These are phyloP conservation scores for Vicia villosa DNA, from an alignment of 306 rosid species.

Conservation along the genomic window DNA sequence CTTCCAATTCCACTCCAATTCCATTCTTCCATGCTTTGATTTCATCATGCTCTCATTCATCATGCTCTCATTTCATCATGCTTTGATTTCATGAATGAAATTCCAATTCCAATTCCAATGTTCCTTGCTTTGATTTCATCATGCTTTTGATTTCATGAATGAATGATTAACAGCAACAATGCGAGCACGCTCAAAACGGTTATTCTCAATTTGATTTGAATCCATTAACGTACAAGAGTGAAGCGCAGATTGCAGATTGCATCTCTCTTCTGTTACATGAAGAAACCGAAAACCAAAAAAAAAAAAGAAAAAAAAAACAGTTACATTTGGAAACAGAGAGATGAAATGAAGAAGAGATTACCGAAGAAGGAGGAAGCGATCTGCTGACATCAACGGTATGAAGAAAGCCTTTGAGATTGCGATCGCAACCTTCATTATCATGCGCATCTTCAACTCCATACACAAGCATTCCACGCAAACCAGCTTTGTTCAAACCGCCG, in stretches of 20 bases:
- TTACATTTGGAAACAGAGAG: neutral
- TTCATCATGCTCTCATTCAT: neutral
- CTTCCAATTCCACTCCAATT: neutral
- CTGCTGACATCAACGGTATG: constrained; percentile 57
- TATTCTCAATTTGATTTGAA: neutral
- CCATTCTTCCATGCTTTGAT: neutral
- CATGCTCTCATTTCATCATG: neutral
- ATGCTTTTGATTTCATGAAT: neutral
- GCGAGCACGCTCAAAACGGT: neutral
- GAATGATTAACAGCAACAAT: neutral
- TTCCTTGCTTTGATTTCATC: neutral
- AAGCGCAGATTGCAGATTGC: constrained; percentile 9
- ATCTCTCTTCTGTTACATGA: constrained; percentile 16
- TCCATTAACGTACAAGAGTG: constrained; percentile 22
- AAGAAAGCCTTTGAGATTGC: constrained; percentile 59
- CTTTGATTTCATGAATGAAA: neutral
- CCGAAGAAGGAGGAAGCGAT: constrained; percentile 77
- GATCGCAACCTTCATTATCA: constrained; percentile 64
- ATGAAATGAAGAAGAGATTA: constrained; percentile 35
- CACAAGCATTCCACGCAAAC: constrained; percentile 77
- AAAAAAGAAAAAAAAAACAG: constrained; percentile 4
- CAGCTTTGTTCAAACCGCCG: constrained; percentile 44
- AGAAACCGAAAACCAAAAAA: constrained; percentile 11
- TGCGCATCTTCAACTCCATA: constrained; percentile 76
- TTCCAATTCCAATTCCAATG: constrained; percentile 6